Percentiles rank a stretch among this genome's conserved stretches.
Conservation (phyloP, 1,139 yeast genomes). For the Eremothecium cymbalariae region DNA sequence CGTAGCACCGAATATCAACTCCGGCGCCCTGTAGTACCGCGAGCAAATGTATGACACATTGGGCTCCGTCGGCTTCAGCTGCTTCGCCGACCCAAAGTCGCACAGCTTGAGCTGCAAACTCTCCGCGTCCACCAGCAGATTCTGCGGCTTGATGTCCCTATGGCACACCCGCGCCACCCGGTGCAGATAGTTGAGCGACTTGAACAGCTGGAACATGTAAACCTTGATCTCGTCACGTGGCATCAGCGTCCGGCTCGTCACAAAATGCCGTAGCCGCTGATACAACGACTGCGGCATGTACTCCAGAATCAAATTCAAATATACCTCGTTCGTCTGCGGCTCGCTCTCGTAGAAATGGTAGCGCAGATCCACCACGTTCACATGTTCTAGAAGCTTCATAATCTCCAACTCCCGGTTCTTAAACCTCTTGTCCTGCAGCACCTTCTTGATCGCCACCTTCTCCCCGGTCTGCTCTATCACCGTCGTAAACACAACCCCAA, state of each 20-base stretch:
- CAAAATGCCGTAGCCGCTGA: slow-evolving; percentile 79
- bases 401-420: slow-evolving; percentile 94
- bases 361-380: slow-evolving; percentile 79
- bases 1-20: slow-evolving; percentile 82
- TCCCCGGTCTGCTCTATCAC: slow-evolving; percentile 67
- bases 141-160: slow-evolving; percentile 95
- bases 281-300: slow-evolving; percentile 91
- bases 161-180: slow-evolving; percentile 81
- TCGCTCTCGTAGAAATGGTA: slow-evolving; percentile 78
- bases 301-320: slow-evolving; percentile 81
- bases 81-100: slow-evolving; percentile 98
- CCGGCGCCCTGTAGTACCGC: slow-evolving; percentile 93
- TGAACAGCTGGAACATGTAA: slow-evolving; percentile 83
- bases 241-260: slow-evolving; percentile 67
- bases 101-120: slow-evolving; percentile 81
- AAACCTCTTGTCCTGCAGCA: slow-evolving; percentile 88
- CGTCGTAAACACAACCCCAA: slow-evolving; percentile 92
- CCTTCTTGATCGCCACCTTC: slow-evolving; percentile 86
- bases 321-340: slow-evolving; percentile 43
- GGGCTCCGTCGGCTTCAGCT: slow-evolving; percentile 80
- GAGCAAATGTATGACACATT: slow-evolving; percentile 95
- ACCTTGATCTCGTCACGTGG: slow-evolving; percentile 84
- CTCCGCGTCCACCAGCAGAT: slow-evolving; percentile 77
- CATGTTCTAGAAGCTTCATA: slow-evolving; percentile 78
- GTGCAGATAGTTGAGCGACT: slow-evolving; percentile 89